A percentile compares a stretch with the other conserved stretches of the same genome.
phyloP scores from a whole-genome alignment of 2,329 filamentous ascomycete species.

The Coleophoma eucalyptorum region DNA sequence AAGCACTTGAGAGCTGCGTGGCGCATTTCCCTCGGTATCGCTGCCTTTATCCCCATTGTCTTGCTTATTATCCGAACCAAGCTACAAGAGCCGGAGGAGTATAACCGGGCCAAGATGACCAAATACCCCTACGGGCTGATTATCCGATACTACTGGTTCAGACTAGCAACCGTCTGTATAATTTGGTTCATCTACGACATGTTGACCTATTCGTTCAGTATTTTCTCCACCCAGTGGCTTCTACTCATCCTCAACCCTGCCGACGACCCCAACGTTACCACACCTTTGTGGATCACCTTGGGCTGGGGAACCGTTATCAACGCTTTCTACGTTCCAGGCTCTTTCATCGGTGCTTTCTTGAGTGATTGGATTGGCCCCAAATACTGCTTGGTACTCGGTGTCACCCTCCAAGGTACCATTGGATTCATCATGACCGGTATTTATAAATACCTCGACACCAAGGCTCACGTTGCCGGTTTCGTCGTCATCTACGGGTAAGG shows the following conservation, averaged over 20 bases:
- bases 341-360: conserved; percentile 70
- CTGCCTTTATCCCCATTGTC: conserved; percentile 72
- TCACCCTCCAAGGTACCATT: conserved; percentile 68
- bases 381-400: conserved; percentile 67
- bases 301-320: conserved; percentile 90
- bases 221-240: conserved; percentile 78
- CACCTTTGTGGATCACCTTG: conserved; percentile 71
- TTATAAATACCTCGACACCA: conserved; percentile 65
- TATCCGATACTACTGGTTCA: conserved; percentile 67
- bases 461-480: conserved; percentile 67
- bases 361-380: conserved; percentile 78
- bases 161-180: conserved; percentile 64
- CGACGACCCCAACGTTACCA: conserved; percentile 23
- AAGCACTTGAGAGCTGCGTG: conserved; percentile 71
- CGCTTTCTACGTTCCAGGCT: conserved; percentile 83
- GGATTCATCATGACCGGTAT: conserved; percentile 87
- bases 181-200: conserved; percentile 86
- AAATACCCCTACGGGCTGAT: conserved; percentile 46
- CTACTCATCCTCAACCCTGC: conserved; percentile 60
- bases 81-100: conserved; percentile 76
- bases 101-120: conserved; percentile 35
- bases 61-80: conserved; percentile 69
- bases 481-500: conserved; percentile 64
- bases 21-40: conserved; percentile 77
- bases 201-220: conserved; percentile 77